Evolutionary conservation across 2,329 filamentous ascomycete species (phyloP), one percentile per base, ranked within the genome.

Genomic region (Canariomyces notabilis): DNA sequence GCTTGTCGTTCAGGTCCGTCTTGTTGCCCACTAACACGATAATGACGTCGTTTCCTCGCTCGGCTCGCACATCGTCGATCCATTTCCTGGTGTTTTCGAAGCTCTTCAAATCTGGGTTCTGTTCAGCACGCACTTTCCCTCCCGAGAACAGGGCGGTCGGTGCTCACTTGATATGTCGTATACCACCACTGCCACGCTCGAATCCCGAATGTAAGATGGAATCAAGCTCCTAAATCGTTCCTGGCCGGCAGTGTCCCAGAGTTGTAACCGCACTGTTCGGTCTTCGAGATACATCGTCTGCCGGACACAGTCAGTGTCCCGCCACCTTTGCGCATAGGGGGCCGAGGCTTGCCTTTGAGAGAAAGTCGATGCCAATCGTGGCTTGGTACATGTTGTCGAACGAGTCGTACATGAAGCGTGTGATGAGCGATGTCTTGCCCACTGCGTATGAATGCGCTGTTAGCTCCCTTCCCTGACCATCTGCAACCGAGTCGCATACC

Each of bases 311-410:
- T 50, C 41, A 49, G 51, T 19, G 29, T 20, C 35, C 32, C 26
- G 31, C 26, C 26, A 3, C 7, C 4, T 9, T 4, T 8, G 14
- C 9, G 23, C n/a, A 15, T 19, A 19, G 31, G 16, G 18, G 29
- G 8, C 8, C 5, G 42, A 18, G 16, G 46, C 58, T 66, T 75
- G 87, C 89, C 85, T 98, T 98, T 63, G 90, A 96, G 58, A 98
- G 81, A 66, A 98, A 98, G 72, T 98, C 93, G 73, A 98, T 98
- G 64, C 93, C 93, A 64, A 98, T 97, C 32, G 93, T 98, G 48
- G 93, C 93, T 72, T 98, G 93, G 74, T 98, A 98, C 77, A 91
- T 97, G 73, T 95, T 96, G 76, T 98, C 93, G 76, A 98, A 98
- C 38, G 93, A 97, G 71, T 98, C 93, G 77, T 98, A 98, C 93